Evolutionary conservation across 2,329 filamentous ascomycete species (phyloP), one percentile per base, ranked within the genome.

Genomic region (Aspergillus sp.): DNA sequence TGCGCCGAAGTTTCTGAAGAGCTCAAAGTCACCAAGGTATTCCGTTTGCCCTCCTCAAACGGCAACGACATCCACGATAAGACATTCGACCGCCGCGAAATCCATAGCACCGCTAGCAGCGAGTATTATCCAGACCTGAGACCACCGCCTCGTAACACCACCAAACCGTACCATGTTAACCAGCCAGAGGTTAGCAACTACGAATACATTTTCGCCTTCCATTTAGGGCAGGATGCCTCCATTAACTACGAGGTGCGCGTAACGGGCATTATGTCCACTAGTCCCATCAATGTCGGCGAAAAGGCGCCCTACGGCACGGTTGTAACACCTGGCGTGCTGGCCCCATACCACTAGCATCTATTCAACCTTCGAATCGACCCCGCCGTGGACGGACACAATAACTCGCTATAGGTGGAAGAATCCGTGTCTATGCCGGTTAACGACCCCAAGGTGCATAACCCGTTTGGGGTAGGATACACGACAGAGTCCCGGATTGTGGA

Each of bases 371-470:
- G 64, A n/a, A 61, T 67, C 3, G 63, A 67, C 33, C 60, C 64
- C 4, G 52, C 57, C 2, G 47, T 67, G 8, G 62, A 61, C 29
- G 62, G 63, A 3, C 42, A 51, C 14, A 8, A 7, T 2, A 74
- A 74, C 48, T 57, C 64, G 1, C 51, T 74, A n/a, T 58, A 68
- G 26, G 64, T 77, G 41, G 66, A 70, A 31, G 72, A 75, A 44
- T 69, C 69, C 0, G 63, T 71, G 39, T 47, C 76, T 0, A 71
- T 80, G 64, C 71, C 74, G 2, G 56, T 74, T 14, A 55, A 65
- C 19, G 49, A 59, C 10, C 47, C 47, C 4, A 47, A 43, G 2
- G 26, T 41, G 8, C 37, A 42, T 48, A 76, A 76, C 45, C 71
- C 70, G 2, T 63, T 67, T 40, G 66, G 66, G 2, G 52, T 64